These are phyloP conservation scores for Dicorynia guianensis DNA, from an alignment of 306 rosid species.

Conservation along the genomic window DNA sequence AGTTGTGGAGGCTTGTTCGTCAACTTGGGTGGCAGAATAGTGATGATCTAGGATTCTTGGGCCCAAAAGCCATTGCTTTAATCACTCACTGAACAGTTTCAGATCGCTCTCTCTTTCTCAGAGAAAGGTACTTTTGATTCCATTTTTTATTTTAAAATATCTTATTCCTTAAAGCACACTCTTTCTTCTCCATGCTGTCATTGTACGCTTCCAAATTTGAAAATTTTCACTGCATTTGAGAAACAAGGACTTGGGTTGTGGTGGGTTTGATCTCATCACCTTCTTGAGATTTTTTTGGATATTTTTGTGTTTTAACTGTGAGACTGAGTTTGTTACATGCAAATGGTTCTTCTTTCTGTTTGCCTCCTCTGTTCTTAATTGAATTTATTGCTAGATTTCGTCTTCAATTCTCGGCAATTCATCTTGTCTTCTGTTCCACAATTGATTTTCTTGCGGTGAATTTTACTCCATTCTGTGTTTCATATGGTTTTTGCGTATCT, in stretches of 20 bases:
- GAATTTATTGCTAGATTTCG: neutral
- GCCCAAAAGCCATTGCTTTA: neutral
- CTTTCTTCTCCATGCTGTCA: neutral
- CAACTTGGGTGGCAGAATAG: neutral
- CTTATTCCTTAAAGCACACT: constrained; percentile 22
- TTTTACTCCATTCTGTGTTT: neutral
- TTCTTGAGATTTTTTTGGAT: constrained; percentile 4
- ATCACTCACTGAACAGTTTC: constrained; percentile 25
- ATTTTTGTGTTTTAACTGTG: neutral
- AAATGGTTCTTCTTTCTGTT: constrained; percentile 25
- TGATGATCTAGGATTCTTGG: neutral
- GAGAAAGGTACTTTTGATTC: constrained; percentile 8
- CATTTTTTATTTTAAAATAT: neutral
- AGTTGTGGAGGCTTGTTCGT: constrained; percentile 16
- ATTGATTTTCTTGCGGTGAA: constrained; percentile 31
- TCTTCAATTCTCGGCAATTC: neutral
- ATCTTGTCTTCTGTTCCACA: neutral
- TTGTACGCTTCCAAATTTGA: neutral
- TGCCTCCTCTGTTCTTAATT: neutral
- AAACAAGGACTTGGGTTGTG: constrained; percentile 6
- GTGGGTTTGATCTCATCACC: constrained; percentile 27
- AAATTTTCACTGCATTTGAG: constrained; percentile 17
- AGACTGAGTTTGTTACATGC: constrained; percentile 50
- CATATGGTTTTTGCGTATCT: neutral
- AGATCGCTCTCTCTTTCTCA: constrained; percentile 35